Evolutionary conservation across 495 filamentous ascomycete genomes (phyloP).

Genomic region (Xylaria bambusicola): DNA sequence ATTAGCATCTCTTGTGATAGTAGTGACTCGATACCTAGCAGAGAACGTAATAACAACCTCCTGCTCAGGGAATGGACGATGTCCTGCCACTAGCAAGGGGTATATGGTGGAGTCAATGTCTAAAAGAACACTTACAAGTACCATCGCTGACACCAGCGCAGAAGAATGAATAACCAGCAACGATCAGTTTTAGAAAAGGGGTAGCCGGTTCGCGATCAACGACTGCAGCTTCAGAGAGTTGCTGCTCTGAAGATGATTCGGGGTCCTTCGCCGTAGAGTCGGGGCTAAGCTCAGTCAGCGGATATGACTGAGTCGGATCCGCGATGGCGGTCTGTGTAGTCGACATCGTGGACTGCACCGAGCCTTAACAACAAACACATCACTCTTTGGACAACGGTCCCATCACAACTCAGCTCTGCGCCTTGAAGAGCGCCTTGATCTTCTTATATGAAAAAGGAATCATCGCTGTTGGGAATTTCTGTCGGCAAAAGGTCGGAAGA

Average conservation of each 20-base stretch:
- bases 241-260: slow-evolving; percentile 19
- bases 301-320: slow-evolving; percentile 18
- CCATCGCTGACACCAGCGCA: slow-evolving; percentile 58
- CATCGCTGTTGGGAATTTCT: neutral
- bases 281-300: slow-evolving; percentile 26
- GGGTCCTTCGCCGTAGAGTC: slow-evolving; percentile 13
- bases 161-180: slow-evolving; percentile 55
- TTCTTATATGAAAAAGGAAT: too few relatives aligned
- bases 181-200: slow-evolving; percentile 45
- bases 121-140: slow-evolving; percentile 24
- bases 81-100: too few relatives aligned
- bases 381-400: too few relatives aligned
- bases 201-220: slow-evolving; percentile 24
- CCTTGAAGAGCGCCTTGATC: too few relatives aligned
- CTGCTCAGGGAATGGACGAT: neutral
- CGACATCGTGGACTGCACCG: slow-evolving; percentile 21
- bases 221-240: slow-evolving; percentile 8
- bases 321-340: slow-evolving; percentile 23
- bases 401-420: too few relatives aligned
- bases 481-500: slow-evolving; percentile 13
- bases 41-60: too few relatives aligned
- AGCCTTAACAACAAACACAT: too few relatives aligned
- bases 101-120: too few relatives aligned
- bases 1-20: neutral
- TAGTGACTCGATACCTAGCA: too few relatives aligned